Evolutionary conservation across 371 early-diverging fungal species (phyloP).

Genomic region (Syncephalastrum sp.): DNA sequence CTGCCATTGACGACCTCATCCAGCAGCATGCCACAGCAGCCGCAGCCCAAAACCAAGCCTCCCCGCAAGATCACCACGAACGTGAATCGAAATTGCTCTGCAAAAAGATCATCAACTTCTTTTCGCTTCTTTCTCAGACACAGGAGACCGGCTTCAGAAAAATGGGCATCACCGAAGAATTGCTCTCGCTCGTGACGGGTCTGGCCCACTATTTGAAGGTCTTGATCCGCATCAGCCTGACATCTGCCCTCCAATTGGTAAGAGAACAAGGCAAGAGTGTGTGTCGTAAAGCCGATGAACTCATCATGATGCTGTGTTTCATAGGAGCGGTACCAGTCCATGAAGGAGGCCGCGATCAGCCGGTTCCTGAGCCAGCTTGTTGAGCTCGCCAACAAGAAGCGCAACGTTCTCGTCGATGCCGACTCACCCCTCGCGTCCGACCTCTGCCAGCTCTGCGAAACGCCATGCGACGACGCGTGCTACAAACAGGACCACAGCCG

Average conservation of each 20-base stretch:
- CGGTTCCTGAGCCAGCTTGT: slow-evolving; percentile 64
- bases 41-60: slow-evolving; percentile 3
- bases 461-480: slow-evolving; percentile 84
- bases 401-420: slow-evolving; percentile 16
- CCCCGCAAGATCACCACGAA: slow-evolving; percentile 65
- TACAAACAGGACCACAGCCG: slow-evolving; percentile 56
- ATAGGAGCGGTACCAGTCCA: no score
- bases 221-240: slow-evolving; percentile 86
- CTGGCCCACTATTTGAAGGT: slow-evolving; percentile 92
- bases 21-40: slow-evolving; percentile 14
- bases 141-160: slow-evolving; percentile 63
- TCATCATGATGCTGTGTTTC: no score
- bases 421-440: slow-evolving; percentile 57
- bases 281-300: background rate
- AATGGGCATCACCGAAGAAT: slow-evolving; percentile 84
- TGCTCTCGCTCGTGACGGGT: slow-evolving; percentile 89
- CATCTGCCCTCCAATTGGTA: slow-evolving; percentile 84
- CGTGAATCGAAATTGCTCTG: slow-evolving; percentile 91
- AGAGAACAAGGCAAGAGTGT: background rate
- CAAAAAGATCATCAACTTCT: slow-evolving; percentile 89
- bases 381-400: slow-evolving; percentile 54
- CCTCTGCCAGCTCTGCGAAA: slow-evolving; percentile 71
- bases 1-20: slow-evolving; percentile 78
- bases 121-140: slow-evolving; percentile 84
- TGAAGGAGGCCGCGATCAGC: slow-evolving; percentile 42